Evolutionary conservation across 805 yeast genomes (phyloP).

Genomic region (Citeromyces matritensis): DNA sequence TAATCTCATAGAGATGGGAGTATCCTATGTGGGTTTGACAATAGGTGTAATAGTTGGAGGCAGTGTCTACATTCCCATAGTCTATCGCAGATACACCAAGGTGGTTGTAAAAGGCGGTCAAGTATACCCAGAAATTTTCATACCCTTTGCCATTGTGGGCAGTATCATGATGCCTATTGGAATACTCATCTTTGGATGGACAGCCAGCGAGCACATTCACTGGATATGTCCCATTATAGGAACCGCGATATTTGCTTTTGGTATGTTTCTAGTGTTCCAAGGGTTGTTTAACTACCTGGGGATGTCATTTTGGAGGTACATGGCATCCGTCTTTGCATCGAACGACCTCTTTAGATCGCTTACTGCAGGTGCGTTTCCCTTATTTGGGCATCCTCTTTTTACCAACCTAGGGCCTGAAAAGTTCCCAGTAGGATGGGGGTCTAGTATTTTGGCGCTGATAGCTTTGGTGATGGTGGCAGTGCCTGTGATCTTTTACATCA

Average conservation of each 20-base stretch:
- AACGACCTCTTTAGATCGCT: slow-evolving; percentile 33
- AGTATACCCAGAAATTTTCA: slow-evolving; percentile 30
- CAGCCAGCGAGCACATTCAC: slow-evolving; percentile 31
- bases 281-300: slow-evolving; percentile 32
- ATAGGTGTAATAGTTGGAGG: slow-evolving; percentile 29
- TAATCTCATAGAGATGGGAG: slow-evolving; percentile 28
- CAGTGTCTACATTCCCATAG: not conserved
- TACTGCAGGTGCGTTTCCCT: slow-evolving; percentile 45
- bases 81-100: slow-evolving; percentile 8
- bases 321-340: slow-evolving; percentile 48
- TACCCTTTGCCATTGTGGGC: slow-evolving; percentile 43
- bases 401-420: slow-evolving; percentile 20
- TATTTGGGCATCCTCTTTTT: slow-evolving; percentile 36
- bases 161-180: slow-evolving; percentile 35
- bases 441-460: slow-evolving; percentile 29
- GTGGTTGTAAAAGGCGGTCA: slow-evolving; percentile 10
- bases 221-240: slow-evolving; percentile 40
- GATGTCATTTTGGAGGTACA: slow-evolving; percentile 27
- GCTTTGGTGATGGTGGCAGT: slow-evolving; percentile 25
- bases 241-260: slow-evolving; percentile 21
- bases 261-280: slow-evolving; percentile 34
- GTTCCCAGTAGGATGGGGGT: slow-evolving; percentile 52
- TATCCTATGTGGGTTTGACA: slow-evolving; percentile 27
- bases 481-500: not conserved
- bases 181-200: slow-evolving; percentile 45